These are phyloP conservation scores for Talaromyces sp. DNA, from an alignment of 2,329 filamentous ascomycete species.

Conservation along the genomic window DNA sequence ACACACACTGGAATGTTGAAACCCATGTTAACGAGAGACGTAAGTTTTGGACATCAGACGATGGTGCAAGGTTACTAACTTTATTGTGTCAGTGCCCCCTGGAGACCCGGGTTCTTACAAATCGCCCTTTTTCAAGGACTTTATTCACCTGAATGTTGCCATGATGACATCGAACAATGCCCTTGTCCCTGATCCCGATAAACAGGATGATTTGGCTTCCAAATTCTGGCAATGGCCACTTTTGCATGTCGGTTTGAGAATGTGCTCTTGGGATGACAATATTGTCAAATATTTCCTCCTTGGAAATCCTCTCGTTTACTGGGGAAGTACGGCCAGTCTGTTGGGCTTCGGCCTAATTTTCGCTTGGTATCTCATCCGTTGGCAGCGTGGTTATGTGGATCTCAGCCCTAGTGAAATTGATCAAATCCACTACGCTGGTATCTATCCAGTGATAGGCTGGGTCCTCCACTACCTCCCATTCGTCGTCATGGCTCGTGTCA, in stretches of 20 bases:
- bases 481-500: slow-evolving; percentile 95
- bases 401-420: slow-evolving; percentile 78
- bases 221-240: slow-evolving; percentile 99
- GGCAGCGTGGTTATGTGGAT: slow-evolving; percentile 91
- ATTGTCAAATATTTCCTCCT: slow-evolving; percentile 98
- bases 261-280: slow-evolving; percentile 97
- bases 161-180: slow-evolving; percentile 99
- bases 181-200: slow-evolving; percentile 93
- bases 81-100: slow-evolving; percentile 60
- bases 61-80: neutral
- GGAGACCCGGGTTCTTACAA: slow-evolving; percentile 89
- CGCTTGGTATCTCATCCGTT: slow-evolving; percentile 82
- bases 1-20: slow-evolving; percentile 99
- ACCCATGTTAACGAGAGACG: slow-evolving; percentile 89
- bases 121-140: slow-evolving; percentile 96
- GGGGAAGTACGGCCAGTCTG: slow-evolving; percentile 81
- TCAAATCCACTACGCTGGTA: slow-evolving; percentile 86
- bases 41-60: slow-evolving; percentile 48
- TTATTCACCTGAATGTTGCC: slow-evolving; percentile 94
- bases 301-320: slow-evolving; percentile 94
- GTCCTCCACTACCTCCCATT: slow-evolving; percentile 95
- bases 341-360: slow-evolving; percentile 69
- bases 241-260: slow-evolving; percentile 88
- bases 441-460: slow-evolving; percentile 93
- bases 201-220: slow-evolving; percentile 96